Percentiles rank a stretch among this genome's conserved stretches.
Evolutionary conservation across 495 filamentous ascomycete species (phyloP).

Genomic region (Xanthoparmelia taractica): DNA sequence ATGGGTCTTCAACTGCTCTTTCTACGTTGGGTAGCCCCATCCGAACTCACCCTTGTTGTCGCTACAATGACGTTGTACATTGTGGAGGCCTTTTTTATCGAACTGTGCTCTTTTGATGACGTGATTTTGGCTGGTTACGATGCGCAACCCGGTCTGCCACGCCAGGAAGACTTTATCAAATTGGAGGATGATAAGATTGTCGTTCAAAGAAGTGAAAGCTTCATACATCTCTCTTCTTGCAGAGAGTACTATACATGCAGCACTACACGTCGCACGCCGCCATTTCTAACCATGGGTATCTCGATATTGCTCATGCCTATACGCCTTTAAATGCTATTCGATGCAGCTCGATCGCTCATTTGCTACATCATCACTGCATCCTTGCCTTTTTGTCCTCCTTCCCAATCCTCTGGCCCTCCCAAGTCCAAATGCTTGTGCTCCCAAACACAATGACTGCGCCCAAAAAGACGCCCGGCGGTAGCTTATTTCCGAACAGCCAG

Average conservation of each 20-base stretch:
- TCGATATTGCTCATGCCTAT: neutral
- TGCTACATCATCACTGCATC: neutral
- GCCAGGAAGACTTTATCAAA: too few relatives aligned
- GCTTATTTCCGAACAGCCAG: conserved; percentile 79
- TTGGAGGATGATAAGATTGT: neutral
- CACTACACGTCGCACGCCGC: neutral
- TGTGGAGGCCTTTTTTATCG: neutral
- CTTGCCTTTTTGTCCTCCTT: conserved; percentile 39
- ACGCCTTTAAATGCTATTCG: neutral
- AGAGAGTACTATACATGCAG: neutral
- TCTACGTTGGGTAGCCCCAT: neutral
- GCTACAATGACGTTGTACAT: neutral
- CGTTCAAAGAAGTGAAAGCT: neutral
- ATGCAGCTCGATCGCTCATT: neutral
- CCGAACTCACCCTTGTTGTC: neutral
- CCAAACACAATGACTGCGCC: conserved; percentile 81
- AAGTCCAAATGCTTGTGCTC: conserved; percentile 80
- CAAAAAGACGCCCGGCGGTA: conserved; percentile 64
- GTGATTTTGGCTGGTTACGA: neutral
- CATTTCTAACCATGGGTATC: neutral
- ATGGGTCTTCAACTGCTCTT: neutral
- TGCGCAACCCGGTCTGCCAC: too few relatives aligned
- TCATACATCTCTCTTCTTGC: neutral
- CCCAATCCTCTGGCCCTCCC: conserved; percentile 49
- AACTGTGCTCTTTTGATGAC: neutral